Base-by-base conservation (phyloP, 2,329 filamentous ascomycete species). In the Fusarium verrucosum region DNA sequence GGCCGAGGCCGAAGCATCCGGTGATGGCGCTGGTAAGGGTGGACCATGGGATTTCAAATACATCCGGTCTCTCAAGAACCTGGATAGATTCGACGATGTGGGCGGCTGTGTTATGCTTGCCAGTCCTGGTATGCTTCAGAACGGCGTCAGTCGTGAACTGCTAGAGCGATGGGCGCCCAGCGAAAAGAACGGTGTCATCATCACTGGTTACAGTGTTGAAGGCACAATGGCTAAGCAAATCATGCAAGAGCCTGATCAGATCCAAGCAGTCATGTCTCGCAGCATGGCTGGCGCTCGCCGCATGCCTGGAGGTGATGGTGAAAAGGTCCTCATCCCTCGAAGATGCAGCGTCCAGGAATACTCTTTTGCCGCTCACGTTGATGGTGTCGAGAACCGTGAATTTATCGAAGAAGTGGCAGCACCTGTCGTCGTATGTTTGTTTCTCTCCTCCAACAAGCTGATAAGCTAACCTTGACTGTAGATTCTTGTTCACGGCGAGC, bases 191-290 rank as follows among this genome's bases (percentile, higher is more conserved):
- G 95, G 94, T n/a, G 92, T 99, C 38, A 91, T 99, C 70, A 97
- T 99, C 77, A 99, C 95, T 0, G 95, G 95, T 74, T 99, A 99
- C 80, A 97, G 93, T 61, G 94, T 99, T 9, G 95, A 99, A 78
- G 95, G 95, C 7, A 99, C 95, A 1, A 98, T 99, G 94, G 95
- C 93, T 5, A 94, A 97, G 77, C 89, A 95, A 71, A 92, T 99
- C 63, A 90, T 98, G 79, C 92, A 94, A 68, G 95, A 98, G 74
- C 95, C 95, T 0, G 94, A 97, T 61, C 89, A 93, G 72, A 98
- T 99, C 56, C 93, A 93, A 58, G 94, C 94, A 0, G 91, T 98
- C 71, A 98, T 97, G 89, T 92, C 89, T 37, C 84, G 90, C 54
- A 87, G 86, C 70, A 83, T 85, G 26, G 88, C 86, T 1, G 86